phyloP scores from a whole-genome alignment of 1,284 basidiomycete genomes.

The Grifola frondosa region DNA sequence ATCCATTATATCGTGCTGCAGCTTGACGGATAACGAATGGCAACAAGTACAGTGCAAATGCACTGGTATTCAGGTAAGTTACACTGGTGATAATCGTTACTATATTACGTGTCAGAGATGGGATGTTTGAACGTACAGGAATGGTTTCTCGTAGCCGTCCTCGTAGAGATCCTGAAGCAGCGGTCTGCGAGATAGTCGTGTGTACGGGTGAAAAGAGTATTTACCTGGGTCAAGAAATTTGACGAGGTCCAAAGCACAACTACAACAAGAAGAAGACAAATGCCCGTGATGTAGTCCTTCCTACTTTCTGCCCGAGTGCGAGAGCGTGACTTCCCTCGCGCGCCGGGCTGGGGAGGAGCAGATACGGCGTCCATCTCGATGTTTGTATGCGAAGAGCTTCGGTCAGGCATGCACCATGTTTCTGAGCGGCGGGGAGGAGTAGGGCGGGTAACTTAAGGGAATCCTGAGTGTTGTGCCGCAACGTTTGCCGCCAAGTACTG shows the following conservation, averaged over 20 bases:
- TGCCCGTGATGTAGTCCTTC: slow-evolving; percentile 67
- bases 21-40: slow-evolving; percentile 62
- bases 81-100: too few species aligned
- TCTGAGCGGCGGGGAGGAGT: too few species aligned
- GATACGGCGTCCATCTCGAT: slow-evolving; percentile 15
- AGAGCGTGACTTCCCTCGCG: slow-evolving; percentile 17
- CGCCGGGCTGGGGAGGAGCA: slow-evolving; percentile 6
- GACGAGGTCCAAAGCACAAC: slow-evolving; percentile 84
- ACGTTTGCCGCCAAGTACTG: too few species aligned
- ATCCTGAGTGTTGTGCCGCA: too few species aligned
- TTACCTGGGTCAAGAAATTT: slow-evolving; percentile 78
- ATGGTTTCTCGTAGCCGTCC: slow-evolving; percentile 78
- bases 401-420: too few species aligned
- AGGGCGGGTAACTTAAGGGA: too few species aligned
- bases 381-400: too few species aligned
- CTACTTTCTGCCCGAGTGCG: slow-evolving; percentile 16
- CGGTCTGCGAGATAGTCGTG: background rate
- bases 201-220: slow-evolving; percentile 12
- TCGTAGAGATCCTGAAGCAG: slow-evolving; percentile 61
- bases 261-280: slow-evolving; percentile 73
- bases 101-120: background rate
- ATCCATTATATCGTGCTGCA: too few species aligned
- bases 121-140: slow-evolving; percentile 54
- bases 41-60: slow-evolving; percentile 88
- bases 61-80: slow-evolving; percentile 86